Percentiles rank a stretch among this genome's conserved stretches.
phyloP scores from a whole-genome alignment of 208 protist species.

The Leishmania lainsoni region DNA sequence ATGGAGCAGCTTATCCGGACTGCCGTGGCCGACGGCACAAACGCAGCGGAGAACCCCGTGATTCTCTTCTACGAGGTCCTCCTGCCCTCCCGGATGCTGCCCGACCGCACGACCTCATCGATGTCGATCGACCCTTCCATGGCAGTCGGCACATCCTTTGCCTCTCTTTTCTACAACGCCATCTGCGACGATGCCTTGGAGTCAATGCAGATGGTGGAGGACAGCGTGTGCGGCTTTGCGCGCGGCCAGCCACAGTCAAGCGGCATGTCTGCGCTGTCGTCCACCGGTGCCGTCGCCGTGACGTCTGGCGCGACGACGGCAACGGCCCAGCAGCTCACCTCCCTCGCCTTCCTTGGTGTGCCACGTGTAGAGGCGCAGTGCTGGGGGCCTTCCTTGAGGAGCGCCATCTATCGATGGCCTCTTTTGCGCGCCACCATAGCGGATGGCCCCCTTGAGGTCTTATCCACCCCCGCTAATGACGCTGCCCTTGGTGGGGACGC shows the following conservation, averaged over 20 bases:
- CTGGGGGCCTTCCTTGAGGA: slow-evolving; percentile 41
- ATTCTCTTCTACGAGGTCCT: slow-evolving; percentile 71
- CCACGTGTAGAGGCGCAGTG: slow-evolving; percentile 31
- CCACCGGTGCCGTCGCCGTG: slow-evolving; percentile 6
- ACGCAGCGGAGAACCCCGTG: slow-evolving; percentile 32
- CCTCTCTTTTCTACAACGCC: slow-evolving; percentile 49
- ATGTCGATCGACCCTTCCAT: slow-evolving; percentile 38
- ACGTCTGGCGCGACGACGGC: slow-evolving; percentile 18
- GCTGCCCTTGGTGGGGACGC: not conserved
- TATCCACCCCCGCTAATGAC: not conserved
- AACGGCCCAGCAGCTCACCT: slow-evolving; percentile 35
- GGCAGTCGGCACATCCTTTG: slow-evolving; percentile 29
- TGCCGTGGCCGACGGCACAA: slow-evolving; percentile 49
- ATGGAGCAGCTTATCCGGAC: slow-evolving; percentile 58
- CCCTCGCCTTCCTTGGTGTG: slow-evolving; percentile 35
- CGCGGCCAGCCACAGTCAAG: slow-evolving; percentile 12
- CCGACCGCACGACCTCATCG: slow-evolving; percentile 17
- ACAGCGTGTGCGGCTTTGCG: slow-evolving; percentile 42
- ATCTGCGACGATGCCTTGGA: slow-evolving; percentile 74
- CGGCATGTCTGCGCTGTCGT: not conserved
- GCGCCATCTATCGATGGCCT: slow-evolving; percentile 40
- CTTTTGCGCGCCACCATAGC: slow-evolving; percentile 24
- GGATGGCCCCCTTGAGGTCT: not conserved
- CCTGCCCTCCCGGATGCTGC: slow-evolving; percentile 59
- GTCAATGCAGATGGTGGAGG: slow-evolving; percentile 65